Evolutionary conservation across 441 rosid species (phyloP).

Genomic region (Gossypium trilobum): DNA sequence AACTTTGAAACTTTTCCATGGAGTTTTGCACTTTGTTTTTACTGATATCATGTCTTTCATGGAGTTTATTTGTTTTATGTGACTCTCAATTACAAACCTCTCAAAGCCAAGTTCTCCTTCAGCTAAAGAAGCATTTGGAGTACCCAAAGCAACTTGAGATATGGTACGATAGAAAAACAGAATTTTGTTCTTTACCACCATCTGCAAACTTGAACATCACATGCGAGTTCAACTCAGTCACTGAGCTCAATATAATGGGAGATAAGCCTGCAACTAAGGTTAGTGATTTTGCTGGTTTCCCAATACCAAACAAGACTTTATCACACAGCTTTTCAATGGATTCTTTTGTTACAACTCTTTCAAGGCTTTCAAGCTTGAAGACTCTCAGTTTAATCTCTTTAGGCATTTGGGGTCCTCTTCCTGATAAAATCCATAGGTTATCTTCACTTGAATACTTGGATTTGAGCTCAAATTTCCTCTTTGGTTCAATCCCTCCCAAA

Average conservation of each 20-base stretch:
- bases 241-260: slow-evolving; percentile 75
- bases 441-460: slow-evolving; percentile 65
- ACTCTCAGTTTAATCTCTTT: slow-evolving; percentile 66
- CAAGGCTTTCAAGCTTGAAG: slow-evolving; percentile 69
- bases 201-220: slow-evolving; percentile 47
- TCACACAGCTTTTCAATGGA: slow-evolving; percentile 65
- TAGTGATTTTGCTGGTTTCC: slow-evolving; percentile 40
- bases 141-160: slow-evolving; percentile 51
- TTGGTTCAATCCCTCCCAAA: slow-evolving; percentile 60
- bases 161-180: slow-evolving; percentile 54
- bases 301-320: slow-evolving; percentile 57
- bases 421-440: slow-evolving; percentile 73
- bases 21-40: slow-evolving; percentile 25
- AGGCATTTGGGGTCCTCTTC: slow-evolving; percentile 84
- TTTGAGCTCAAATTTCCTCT: slow-evolving; percentile 73
- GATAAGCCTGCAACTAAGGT: slow-evolving; percentile 47
- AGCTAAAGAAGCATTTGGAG: slow-evolving; percentile 73
- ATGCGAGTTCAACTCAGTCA: slow-evolving; percentile 50
- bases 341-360: slow-evolving; percentile 67
- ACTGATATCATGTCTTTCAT: slow-evolving; percentile 30
- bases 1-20: slow-evolving; percentile 29
- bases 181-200: slow-evolving; percentile 56
- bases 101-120: slow-evolving; percentile 57
- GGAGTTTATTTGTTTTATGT: slow-evolving; percentile 31
- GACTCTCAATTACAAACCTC: slow-evolving; percentile 48